Base-by-base conservation (phyloP, 148 eudicot genomes). In the Polygonum maritimum region DNA sequence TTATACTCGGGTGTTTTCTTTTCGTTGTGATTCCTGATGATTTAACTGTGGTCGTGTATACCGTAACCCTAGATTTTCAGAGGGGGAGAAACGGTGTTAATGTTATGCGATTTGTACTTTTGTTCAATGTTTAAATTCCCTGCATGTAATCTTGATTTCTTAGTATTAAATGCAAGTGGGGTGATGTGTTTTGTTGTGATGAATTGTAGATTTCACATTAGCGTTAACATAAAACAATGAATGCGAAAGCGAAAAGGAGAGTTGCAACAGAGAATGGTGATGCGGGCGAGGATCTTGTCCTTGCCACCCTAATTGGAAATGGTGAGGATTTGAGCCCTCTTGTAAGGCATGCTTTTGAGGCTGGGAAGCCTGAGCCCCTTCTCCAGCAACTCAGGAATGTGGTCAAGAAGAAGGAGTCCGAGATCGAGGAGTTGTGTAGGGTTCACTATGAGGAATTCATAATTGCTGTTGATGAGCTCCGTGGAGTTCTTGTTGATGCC, bases 401-500 rank as follows among this genome's bases (percentile, higher is more conserved):
- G 63, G 88, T 87, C 9, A 92, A 84, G 78, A 95, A 89, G 87
- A 92, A 95, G 84, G 97, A 95, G 82, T 87, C 86, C 22, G 98
- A 95, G 75, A 95, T 95, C 1, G 96, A 92, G 90, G 98, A 95
- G 75, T 84, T 95, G 3, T 95, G 98, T 78, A 88, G 90, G 81
- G 90, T 92, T 74, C 97, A 95, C 58, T 92, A 92, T 75, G 96
- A 92, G 74, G 98, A 90, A 49, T 95, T 90, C 73, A 92, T 92
- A 72, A 73, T 81, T 14, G 98, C 97, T 0, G 98, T 90, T 55
- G 98, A 95, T 79, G 98, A 95, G 83, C 92, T 95, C 38, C 92
- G 97, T 55, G 96, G 98, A 7, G 98, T 95, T 41, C 75, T 95
- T 22, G 97, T 89, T 77, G 98, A 90, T 86, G 97, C 98, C 0